Evolutionary conservation across 2,329 filamentous ascomycete genomes (phyloP).

Genomic region (Alternaria gansuensis): DNA sequence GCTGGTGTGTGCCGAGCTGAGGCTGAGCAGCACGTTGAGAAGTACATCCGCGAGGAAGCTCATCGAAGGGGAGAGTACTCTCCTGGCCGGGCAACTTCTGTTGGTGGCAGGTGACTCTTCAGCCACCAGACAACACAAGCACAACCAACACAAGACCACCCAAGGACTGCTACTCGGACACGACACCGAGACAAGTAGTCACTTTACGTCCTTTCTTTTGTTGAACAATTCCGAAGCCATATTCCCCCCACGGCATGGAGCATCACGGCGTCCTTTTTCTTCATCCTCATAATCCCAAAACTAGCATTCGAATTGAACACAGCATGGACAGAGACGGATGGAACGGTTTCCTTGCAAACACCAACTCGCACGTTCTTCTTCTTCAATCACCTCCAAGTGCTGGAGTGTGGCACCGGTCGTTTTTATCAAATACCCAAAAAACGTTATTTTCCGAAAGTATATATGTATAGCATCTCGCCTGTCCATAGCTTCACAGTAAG

Average conservation of each 20-base stretch:
- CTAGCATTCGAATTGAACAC: slow-evolving; percentile 11
- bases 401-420: slow-evolving; percentile 47
- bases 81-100: slow-evolving; percentile 40
- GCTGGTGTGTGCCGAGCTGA: slow-evolving; percentile 55
- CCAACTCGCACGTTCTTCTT: slow-evolving; percentile 29
- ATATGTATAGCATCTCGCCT: slow-evolving; percentile 35
- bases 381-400: slow-evolving; percentile 48
- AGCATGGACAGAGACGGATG: slow-evolving; percentile 11
- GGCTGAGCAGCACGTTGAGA: slow-evolving; percentile 55
- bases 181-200: slow-evolving; percentile 7
- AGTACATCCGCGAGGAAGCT: slow-evolving; percentile 58
- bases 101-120: slow-evolving; percentile 47
- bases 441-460: slow-evolving; percentile 17
- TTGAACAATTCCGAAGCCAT: slow-evolving; percentile 23
- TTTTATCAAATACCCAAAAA: slow-evolving; percentile 34
- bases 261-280: slow-evolving; percentile 45
- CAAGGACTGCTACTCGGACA: slow-evolving; percentile 7
- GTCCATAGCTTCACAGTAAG: slow-evolving; percentile 41
- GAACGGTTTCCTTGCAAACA: slow-evolving; percentile 22
- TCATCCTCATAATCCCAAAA: slow-evolving; percentile 30
- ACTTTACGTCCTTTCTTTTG: slow-evolving; percentile 7
- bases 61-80: slow-evolving; percentile 49
- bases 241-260: slow-evolving; percentile 29
- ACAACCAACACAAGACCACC: slow-evolving; percentile 11
- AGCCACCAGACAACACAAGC: slow-evolving; percentile 14